phyloP scores from a whole-genome alignment of 1,284 basidiomycete species.

The Fomes fomentarius region DNA sequence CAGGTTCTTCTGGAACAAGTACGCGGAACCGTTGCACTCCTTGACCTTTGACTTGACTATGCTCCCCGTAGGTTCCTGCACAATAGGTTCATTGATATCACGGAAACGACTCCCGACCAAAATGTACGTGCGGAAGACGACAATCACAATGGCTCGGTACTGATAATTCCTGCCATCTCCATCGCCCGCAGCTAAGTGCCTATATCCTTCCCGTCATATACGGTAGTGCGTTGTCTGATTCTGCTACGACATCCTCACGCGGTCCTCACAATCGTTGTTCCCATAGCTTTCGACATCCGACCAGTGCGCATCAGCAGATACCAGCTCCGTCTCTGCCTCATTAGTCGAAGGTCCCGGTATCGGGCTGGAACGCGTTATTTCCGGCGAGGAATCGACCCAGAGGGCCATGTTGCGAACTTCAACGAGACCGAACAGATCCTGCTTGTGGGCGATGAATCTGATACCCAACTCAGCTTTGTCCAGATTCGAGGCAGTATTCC shows the following conservation, averaged over 20 bases:
- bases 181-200: slow-evolving; percentile 62
- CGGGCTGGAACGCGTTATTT: slow-evolving; percentile 98
- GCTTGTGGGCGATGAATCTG: slow-evolving; percentile 67
- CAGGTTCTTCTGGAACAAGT: slow-evolving; percentile 99
- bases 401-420: slow-evolving; percentile 88
- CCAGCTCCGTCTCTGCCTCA: slow-evolving; percentile 84
- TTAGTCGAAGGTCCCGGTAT: slow-evolving; percentile 92
- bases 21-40: neutral
- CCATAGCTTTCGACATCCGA: slow-evolving; percentile 86
- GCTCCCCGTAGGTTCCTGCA: slow-evolving; percentile 62
- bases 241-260: too few relatives aligned
- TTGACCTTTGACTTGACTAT: neutral
- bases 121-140: slow-evolving; percentile 55
- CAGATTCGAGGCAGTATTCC: slow-evolving; percentile 96
- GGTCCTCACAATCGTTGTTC: slow-evolving; percentile 11
- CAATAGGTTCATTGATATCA: slow-evolving; percentile 70
- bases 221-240: slow-evolving; percentile 65
- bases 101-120: slow-evolving; percentile 47
- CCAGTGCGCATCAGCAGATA: slow-evolving; percentile 78
- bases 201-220: slow-evolving; percentile 94
- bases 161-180: slow-evolving; percentile 7
- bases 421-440: slow-evolving; percentile 95
- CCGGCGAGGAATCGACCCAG: slow-evolving; percentile 88
- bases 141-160: neutral
- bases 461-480: slow-evolving; percentile 79